A percentile compares a stretch with the other conserved stretches of the same genome.
Conservation (phyloP, 2,329 filamentous ascomycete species). For the Venturia effusa region DNA sequence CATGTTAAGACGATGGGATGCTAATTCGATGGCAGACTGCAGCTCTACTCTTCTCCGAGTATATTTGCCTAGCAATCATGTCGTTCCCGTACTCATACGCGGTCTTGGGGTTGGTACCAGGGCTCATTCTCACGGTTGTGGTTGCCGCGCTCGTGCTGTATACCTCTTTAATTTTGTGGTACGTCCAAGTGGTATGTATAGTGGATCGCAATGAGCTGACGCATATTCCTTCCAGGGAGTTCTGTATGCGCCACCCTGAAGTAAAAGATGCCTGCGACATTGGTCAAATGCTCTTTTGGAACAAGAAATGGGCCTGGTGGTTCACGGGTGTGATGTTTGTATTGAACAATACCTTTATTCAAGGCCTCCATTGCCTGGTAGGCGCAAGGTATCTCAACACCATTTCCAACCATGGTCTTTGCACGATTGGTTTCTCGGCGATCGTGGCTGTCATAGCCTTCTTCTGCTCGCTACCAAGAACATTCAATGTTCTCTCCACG, state of each 20-base stretch:
- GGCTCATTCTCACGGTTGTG: slow-evolving; percentile 70
- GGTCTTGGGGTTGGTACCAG: slow-evolving; percentile 74
- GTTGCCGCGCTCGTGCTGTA: slow-evolving; percentile 73
- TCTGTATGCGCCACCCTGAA: slow-evolving; percentile 82
- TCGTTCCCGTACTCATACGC: slow-evolving; percentile 93
- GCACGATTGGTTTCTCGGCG: slow-evolving; percentile 70
- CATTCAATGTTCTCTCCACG: slow-evolving; percentile 70
- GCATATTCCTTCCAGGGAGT: slow-evolving; percentile 50
- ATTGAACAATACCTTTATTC: slow-evolving; percentile 87
- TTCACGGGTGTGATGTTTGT: slow-evolving; percentile 76
- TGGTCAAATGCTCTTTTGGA: slow-evolving; percentile 90
- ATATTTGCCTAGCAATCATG: slow-evolving; percentile 90
- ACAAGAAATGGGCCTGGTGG: slow-evolving; percentile 60
- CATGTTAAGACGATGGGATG: slow-evolving; percentile 4
- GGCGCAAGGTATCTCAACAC: slow-evolving; percentile 86
- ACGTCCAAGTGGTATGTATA: slow-evolving; percentile 17
- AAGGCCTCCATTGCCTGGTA: slow-evolving; percentile 72
- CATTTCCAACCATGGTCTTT: slow-evolving; percentile 61
- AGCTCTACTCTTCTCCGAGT: slow-evolving; percentile 83
- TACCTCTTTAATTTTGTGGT: slow-evolving; percentile 60
- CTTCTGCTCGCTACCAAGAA: slow-evolving; percentile 71
- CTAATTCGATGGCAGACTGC: slow-evolving; percentile 51
- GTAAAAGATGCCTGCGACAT: slow-evolving; percentile 90
- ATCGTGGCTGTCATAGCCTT: slow-evolving; percentile 67
- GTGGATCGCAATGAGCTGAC: background rate